Base-by-base conservation (phyloP, 2,329 filamentous ascomycete species). In the Didymosphaeria variabile region DNA sequence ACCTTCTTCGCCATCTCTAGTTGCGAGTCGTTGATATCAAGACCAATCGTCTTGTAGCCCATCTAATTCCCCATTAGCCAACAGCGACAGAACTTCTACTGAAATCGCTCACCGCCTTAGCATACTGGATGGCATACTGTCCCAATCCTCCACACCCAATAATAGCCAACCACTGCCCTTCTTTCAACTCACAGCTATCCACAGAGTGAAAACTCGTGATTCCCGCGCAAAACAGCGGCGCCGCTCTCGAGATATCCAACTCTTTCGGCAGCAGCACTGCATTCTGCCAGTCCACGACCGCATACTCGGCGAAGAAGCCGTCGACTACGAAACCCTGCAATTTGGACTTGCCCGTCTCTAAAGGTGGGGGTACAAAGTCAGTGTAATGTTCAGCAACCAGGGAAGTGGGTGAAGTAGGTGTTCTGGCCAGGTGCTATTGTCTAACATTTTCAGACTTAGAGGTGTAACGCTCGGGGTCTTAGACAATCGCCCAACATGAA, bases 221-320 rank as follows among this genome's bases (percentile, higher is more conserved):
- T 1, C 83, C 83, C 1, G 84, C 83, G 63, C 84, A 85, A 66
- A 85, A 83, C 5, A 85, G 65, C 17, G 82, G 80, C 36, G 82
- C 76, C 4, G 76, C 72, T 17, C 64, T 72, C 47, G 72, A 72
- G 49, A 80, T 70, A 46, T 79, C 74, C 55, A 77, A 62, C 10
- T 53, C 63, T 38, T 79, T 68, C 21, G 81, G 79, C 2, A 84
- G 70, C 46, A 78, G 72, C 6, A 81, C 73, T 0, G 79, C 79
- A 67, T 81, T 82, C 64, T 79, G 79, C 67, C 79, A 80, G 63
- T 84, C 81, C 7, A 82, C 79, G 0, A 81, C 69, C 1, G 79
- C 79, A 66, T 84, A 84, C 68, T 84, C 81, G 21, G 78, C 76
- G 59, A 85, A 85, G 65, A 77, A 83, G 0, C 83, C 83, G 62